Base-by-base conservation (phyloP, 1,284 basidiomycete genomes). In the Entoloma clypeatum region DNA sequence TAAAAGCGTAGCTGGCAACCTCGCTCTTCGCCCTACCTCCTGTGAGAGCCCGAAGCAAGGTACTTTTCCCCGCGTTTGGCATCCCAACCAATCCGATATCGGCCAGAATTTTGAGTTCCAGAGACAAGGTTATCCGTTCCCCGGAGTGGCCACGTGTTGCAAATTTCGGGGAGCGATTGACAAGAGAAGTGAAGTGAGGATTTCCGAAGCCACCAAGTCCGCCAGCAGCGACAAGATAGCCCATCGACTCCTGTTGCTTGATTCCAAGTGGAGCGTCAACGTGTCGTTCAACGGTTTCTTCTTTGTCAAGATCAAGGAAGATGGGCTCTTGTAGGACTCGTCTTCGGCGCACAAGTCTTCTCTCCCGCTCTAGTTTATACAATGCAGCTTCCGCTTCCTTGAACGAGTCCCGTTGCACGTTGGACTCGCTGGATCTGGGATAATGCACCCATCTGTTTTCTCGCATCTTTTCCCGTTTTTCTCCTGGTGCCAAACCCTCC, bases 11-110 rank as follows among this genome's bases (percentile, higher is more conserved):
- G 5, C 82, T 77, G 0, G 93, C 96, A 4, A 98, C 86, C 55
- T 92, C 86, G 2, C 89, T 92, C 55, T 82, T 83, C 8, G 88
- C 86, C 11, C 85, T 68, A 1, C 85, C 84, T 4, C 88, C 90
- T 0, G 93, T 97, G 13, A 99, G 68, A 0, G 92, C 90, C 9
- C 91, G 83, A 3, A 99, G 70, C 13, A 99, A 69, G 0, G 95
- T 99, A 58, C 86, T 87, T 64, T 91, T 89, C 19, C 87, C 86
- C 0, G 91, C 92, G 55, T 99, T 99, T 1, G 96, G 96, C 64
- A 97, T 81, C 0, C 95, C 96, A 3, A 99, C 94, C 8, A 99
- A 69, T 0, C 93, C 96, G 16, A 99, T 77, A 60, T 99, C 95
- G 1, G 94, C 92, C 2, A 95, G 73, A 5, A 94, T 76, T 62